Base-by-base conservation (phyloP, 78 protist species). In the Dictyostelium capitatum region DNA sequence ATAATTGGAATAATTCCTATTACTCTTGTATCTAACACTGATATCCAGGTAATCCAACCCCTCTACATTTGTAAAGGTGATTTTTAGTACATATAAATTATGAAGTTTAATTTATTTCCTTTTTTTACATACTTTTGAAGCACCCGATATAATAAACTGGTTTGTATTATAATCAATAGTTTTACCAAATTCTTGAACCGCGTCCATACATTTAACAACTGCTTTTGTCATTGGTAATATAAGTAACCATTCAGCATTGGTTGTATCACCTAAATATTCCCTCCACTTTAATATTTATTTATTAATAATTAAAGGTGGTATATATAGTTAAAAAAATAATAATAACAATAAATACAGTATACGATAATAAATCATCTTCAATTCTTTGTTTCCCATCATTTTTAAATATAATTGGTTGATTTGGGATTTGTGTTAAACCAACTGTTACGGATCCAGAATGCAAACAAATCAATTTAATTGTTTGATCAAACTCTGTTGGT, bases 381-480 rank as follows among this genome's bases (percentile, higher is more conserved):
- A 20, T 0, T 46, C 96, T 70, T 46, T 3, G 25, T 20, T 69
- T 64, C 79, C 91, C 91, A 75, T 90, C 95, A 79, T 78, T 53
- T 50, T 47, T 62, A 23, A 89, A 89, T n/a, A 82, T 67, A 37
- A 90, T 90, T 78, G 89, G 89, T 90, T 90, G 95, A 75, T 90
- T 90, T 82, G 95, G 95, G 62, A 90, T 82, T 79, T 90, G 87
- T 32, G 82, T 82, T 6, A 90, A 28, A 65, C 95, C 95, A 37
- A 67, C 89, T 15, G 65, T 64, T n/a, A 90, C 56, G 9, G 57
- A 15, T 11, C 75, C 64, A 28, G 90, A 47, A 79, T 46, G 95
- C 64, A 57, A 53, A 79, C 89, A 87, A n/a, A 82, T 84, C 48
- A 87, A 15, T 84, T 46, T 54, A 62, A 84, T 62, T 8, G 74